Conservation (phyloP, 495 filamentous ascomycete genomes). For the Penicillium subrubescens region DNA sequence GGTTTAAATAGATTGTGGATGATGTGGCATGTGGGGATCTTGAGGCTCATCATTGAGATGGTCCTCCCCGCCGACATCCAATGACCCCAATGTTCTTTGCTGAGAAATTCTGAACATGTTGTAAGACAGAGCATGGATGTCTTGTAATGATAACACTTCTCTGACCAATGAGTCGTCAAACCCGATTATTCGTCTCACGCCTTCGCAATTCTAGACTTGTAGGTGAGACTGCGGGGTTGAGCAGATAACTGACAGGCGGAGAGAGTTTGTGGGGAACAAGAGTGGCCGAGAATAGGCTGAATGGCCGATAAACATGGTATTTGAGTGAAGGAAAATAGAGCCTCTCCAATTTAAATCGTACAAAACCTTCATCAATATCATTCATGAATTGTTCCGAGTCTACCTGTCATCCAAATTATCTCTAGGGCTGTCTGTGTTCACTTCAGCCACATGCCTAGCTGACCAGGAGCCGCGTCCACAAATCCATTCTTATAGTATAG, state of each 20-base stretch:
- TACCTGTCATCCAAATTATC: neutral
- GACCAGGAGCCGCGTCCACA: neutral
- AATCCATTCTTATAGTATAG: conserved; percentile 1
- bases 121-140: neutral
- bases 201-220: no score
- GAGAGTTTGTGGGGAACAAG: neutral
- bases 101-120: neutral
- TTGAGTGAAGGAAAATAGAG: no score
- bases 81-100: neutral
- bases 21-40: conserved; percentile 9
- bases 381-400: neutral
- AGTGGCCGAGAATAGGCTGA: neutral
- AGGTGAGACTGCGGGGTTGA: neutral
- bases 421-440: neutral
- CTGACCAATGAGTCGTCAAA: neutral
- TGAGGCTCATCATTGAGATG: neutral
- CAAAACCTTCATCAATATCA: neutral
- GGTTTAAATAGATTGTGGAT: neutral
- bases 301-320: no score
- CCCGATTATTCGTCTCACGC: neutral
- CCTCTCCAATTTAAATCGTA: no score
- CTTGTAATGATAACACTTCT: neutral
- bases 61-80: neutral
- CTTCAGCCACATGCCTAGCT: neutral
- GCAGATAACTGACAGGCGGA: neutral